A percentile compares a stretch with the other conserved stretches of the same genome.
Evolutionary conservation across 176 grass and related monocot genomes (phyloP).

Genomic region (Oryza australiensis): DNA sequence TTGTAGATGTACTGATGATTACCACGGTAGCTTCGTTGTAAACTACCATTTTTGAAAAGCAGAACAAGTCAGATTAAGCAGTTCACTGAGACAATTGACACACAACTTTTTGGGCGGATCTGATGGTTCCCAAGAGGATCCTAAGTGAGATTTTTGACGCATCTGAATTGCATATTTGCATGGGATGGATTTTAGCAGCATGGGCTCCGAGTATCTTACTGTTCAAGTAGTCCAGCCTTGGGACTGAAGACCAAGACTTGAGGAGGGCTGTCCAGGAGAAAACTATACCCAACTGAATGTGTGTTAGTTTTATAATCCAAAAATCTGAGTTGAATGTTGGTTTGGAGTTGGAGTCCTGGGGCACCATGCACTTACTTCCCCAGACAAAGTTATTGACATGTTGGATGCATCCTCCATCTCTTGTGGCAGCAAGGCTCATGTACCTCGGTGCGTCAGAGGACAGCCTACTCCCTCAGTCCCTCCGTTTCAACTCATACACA

Average conservation of each 20-base stretch:
- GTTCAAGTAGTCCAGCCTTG: conserved; percentile 6
- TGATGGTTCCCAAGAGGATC: conserved; percentile 35
- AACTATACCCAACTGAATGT: neutral
- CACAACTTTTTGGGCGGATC: conserved; percentile 31
- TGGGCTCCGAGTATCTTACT: conserved; percentile 1
- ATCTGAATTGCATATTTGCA: neutral
- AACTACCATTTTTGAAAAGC: conserved; percentile 7
- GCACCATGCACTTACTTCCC: neutral
- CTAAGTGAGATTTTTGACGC: conserved; percentile 25
- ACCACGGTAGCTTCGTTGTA: conserved; percentile 1
- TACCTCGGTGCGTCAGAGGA: neutral
- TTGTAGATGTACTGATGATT: conserved; percentile 14
- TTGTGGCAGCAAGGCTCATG: conserved; percentile 9
- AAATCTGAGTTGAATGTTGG: conserved; percentile 9
- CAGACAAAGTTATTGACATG: conserved; percentile 33
- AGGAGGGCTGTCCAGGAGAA: neutral
- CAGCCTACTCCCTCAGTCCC: neutral
- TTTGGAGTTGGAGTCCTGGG: conserved; percentile 31
- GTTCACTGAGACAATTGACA: conserved; percentile 27
- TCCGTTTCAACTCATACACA: no score
- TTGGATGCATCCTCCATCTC: neutral
- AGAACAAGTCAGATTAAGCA: neutral
- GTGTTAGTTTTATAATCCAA: neutral
- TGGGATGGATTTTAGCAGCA: conserved; percentile 14
- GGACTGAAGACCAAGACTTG: conserved; percentile 4